Evolutionary conservation across 352 stramenopile genomes (phyloP).

Genomic region (Paralagenidium karlingii): DNA sequence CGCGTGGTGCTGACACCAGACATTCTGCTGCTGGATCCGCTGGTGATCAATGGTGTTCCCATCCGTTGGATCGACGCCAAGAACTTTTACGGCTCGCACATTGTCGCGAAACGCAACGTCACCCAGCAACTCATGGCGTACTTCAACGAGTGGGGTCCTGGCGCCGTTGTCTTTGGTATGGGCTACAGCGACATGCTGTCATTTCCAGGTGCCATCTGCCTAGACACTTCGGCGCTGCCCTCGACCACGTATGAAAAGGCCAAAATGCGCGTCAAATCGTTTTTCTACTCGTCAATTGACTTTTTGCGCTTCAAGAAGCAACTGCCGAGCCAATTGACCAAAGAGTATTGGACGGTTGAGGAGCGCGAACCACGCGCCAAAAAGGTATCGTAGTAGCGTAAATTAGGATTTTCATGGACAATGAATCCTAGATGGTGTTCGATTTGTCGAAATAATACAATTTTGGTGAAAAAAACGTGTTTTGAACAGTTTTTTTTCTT

Average conservation of each 20-base stretch:
- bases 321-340: slow-evolving; percentile 57
- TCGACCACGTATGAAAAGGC: slow-evolving; percentile 48
- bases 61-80: slow-evolving; percentile 83
- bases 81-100: slow-evolving; percentile 83
- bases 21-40: slow-evolving; percentile 65
- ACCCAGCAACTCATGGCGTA: slow-evolving; percentile 69
- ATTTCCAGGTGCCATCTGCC: slow-evolving; percentile 60
- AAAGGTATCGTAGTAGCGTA: too few species aligned
- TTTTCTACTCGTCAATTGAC: slow-evolving; percentile 51
- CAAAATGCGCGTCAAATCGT: slow-evolving; percentile 70
- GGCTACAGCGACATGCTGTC: slow-evolving; percentile 82
- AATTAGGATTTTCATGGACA: too few species aligned
- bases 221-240: slow-evolving; percentile 74
- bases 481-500: too few species aligned
- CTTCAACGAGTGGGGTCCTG: slow-evolving; percentile 77
- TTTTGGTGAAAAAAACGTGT: too few species aligned
- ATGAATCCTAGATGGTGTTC: too few species aligned
- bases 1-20: slow-evolving; percentile 69
- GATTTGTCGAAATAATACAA: too few species aligned
- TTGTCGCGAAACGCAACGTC: slow-evolving; percentile 78
- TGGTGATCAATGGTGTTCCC: slow-evolving; percentile 71
- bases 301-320: slow-evolving; percentile 70
- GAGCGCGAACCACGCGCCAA: too few species aligned
- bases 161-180: slow-evolving; percentile 79
- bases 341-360: slow-evolving; percentile 38